Base-by-base conservation (phyloP, 345 rosid genomes). In the Viola odorata region DNA sequence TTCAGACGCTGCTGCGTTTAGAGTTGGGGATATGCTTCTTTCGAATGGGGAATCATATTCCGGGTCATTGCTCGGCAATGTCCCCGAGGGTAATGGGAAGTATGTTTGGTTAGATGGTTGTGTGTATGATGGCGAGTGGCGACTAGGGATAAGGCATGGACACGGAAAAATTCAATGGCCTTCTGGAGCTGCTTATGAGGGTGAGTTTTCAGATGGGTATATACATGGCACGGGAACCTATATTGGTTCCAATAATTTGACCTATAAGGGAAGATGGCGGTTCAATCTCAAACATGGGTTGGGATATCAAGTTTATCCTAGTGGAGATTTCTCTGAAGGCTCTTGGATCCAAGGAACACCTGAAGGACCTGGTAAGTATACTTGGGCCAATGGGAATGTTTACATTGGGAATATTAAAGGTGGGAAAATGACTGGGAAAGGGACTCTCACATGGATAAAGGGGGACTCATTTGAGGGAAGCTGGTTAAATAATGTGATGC, bases 381-480 rank as follows among this genome's bases (percentile, higher is more conserved):
- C 78, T 39, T 94, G 99, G 99, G 91, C 82, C 63, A 90, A 86
- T 57, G 81, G 87, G 44, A 89, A 94, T 65, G 70, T 82, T 9
- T 89, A 87, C 75, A 61, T 78, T 4, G 97, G 99, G 60, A 80
- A 86, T 75, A 94, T 94, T 91, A 90, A 86, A 75, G 89, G 84
- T 57, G 96, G 97, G n/a, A 87, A 87, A 77, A 94, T 88, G 97
- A 86, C 96, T 0, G 97, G 97, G 14, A 94, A 85, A 69, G 97
- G 97, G 62, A 94, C 86, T 51, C 76, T 94, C 54, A 83, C 96
- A 55, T 87, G 97, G 97, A 79, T 49, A 65, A 86, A 80, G 32
- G 91, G 91, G 3, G 89, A 89, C 62, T 87, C 91, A 1, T 94
- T 80, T 62, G 99, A 94, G 80, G 99, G 99, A 67, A 83, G 82